Conservation (phyloP, 306 rosid genomes). For the Sicyos baderoa region DNA sequence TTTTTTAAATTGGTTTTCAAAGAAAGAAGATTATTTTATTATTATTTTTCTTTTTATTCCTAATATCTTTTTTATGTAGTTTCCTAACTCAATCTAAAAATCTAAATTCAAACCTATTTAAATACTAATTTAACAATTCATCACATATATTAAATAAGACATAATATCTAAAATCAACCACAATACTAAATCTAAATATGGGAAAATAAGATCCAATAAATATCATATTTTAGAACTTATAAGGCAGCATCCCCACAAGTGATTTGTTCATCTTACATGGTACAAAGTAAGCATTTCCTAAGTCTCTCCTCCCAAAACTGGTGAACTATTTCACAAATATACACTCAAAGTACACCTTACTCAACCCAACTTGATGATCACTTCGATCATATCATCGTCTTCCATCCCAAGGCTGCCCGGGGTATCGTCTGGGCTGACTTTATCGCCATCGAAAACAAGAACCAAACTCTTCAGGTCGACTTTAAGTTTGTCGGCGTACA, state of each 20-base stretch:
- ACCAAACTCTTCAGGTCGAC: conserved; percentile 46
- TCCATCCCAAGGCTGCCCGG: conserved; percentile 76
- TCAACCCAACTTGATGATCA: conserved; percentile 48
- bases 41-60: too few relatives aligned
- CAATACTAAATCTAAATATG: too few relatives aligned
- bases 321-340: conserved; percentile 9
- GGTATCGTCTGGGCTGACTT: conserved; percentile 49
- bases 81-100: too few relatives aligned
- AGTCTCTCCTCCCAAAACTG: not conserved
- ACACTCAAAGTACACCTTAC: conserved; percentile 28
- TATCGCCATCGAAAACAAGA: conserved; percentile 79
- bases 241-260: not conserved
- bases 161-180: too few relatives aligned
- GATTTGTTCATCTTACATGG: not conserved
- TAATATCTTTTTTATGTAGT: too few relatives aligned
- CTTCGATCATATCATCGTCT: conserved; percentile 78
- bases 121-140: too few relatives aligned
- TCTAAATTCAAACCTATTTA: too few relatives aligned
- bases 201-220: too few relatives aligned
- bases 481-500: conserved; percentile 57
- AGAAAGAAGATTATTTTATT: too few relatives aligned
- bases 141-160: too few relatives aligned
- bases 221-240: too few relatives aligned
- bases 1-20: too few relatives aligned
- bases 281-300: not conserved